Percentiles rank a stretch among this genome's conserved stretches.
Conservation (phyloP, 2,329 filamentous ascomycete species). For the Dactylellina sp. region DNA sequence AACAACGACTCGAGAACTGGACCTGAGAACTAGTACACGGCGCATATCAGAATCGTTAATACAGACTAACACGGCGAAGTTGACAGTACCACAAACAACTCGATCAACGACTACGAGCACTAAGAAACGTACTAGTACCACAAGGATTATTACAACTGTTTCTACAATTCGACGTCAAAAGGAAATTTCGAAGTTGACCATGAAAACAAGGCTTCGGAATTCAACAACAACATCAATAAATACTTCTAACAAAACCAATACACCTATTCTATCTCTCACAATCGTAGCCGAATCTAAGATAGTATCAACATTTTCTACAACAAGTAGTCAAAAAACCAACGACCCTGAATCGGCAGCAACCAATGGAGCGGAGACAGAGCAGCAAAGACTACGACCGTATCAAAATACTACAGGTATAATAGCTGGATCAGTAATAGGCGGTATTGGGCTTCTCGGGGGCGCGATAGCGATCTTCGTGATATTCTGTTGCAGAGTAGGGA, state of each 20-base stretch:
- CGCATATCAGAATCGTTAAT: too few relatives aligned
- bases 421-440: slow-evolving; percentile 28
- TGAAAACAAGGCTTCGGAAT: too few relatives aligned
- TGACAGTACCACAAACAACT: too few relatives aligned
- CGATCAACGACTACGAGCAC: too few relatives aligned
- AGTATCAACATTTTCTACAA: background rate
- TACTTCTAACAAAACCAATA: too few relatives aligned
- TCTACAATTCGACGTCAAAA: too few relatives aligned
- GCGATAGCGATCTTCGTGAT: slow-evolving; percentile 2
- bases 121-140: too few relatives aligned
- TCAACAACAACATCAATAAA: too few relatives aligned
- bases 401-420: slow-evolving; percentile 28
- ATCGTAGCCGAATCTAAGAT: background rate
- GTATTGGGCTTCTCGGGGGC: slow-evolving; percentile 15
- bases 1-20: background rate
- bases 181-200: too few relatives aligned
- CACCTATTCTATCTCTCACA: background rate
- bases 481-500: slow-evolving; percentile 15
- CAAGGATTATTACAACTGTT: too few relatives aligned
- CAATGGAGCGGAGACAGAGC: background rate
- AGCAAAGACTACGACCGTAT: slow-evolving; percentile 14
- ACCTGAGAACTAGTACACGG: too few relatives aligned
- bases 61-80: too few relatives aligned
- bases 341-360: background rate
- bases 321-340: background rate